A percentile compares a stretch with the other conserved stretches of the same genome.
Evolutionary conservation across 176 grass and related monocot genomes (phyloP).

Genomic region (Thinopyrum elongatum): DNA sequence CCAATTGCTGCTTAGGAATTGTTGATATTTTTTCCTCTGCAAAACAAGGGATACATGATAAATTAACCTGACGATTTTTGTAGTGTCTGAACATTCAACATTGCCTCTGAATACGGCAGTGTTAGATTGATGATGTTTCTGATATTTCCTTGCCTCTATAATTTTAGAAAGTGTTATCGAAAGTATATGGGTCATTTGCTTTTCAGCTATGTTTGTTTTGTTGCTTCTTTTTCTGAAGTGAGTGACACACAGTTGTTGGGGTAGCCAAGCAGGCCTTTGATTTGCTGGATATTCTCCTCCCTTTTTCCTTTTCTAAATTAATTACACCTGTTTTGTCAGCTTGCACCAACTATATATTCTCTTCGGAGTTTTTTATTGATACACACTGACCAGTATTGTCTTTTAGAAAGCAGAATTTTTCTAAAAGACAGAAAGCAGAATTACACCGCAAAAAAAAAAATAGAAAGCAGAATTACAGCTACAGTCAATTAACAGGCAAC

Average conservation of each 20-base stretch:
- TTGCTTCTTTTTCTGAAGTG: slow-evolving; percentile 43
- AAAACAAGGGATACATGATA: neutral
- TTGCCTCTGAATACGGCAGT: slow-evolving; percentile 1
- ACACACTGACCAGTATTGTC: neutral
- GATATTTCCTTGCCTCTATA: slow-evolving; percentile 30
- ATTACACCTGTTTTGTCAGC: neutral
- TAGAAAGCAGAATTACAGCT: neutral
- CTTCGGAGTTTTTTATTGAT: neutral
- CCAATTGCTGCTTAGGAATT: neutral
- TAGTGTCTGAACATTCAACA: neutral
- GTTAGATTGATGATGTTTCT: slow-evolving; percentile 13
- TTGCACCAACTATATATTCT: slow-evolving; percentile 5
- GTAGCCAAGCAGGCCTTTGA: slow-evolving; percentile 25
- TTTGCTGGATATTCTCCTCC: slow-evolving; percentile 37
- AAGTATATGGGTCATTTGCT: slow-evolving; percentile 27
- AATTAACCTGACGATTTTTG: neutral
- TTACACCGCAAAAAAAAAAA: too few relatives aligned
- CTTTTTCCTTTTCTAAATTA: slow-evolving; percentile 16
- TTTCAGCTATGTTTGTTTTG: slow-evolving; percentile 46
- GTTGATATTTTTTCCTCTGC: neutral
- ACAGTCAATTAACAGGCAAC: neutral
- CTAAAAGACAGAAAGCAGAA: neutral
- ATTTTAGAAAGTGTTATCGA: slow-evolving; percentile 22
- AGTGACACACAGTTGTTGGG: slow-evolving; percentile 51
- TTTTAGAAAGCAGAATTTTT: too few relatives aligned